Evolutionary conservation across 345 rosid species (phyloP), one percentile per base, ranked within the genome.

Genomic region (Populus deltoides): DNA sequence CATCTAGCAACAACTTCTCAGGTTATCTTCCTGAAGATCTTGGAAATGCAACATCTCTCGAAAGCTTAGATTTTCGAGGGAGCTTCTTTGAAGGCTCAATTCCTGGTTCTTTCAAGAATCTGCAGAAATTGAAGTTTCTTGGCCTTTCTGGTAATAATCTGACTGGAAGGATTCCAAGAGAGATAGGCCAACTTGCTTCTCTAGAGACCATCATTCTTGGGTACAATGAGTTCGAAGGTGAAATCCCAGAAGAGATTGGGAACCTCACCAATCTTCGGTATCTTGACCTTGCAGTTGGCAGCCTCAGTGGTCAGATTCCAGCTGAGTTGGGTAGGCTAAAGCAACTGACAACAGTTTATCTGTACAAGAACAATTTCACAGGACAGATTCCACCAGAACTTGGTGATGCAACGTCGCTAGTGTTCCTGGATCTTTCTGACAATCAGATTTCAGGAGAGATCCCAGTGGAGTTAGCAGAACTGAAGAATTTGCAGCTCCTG

Each of bases 141-240:
- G 99, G 98, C 77, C 90, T 95, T 36, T 91, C 96, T 0, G 98
- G 97, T 77, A 95, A 95, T 70, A 93, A 93, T 86, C 93, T 95
- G 75, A 90, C 97, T 1, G 98, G 97, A 8, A 74, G 78, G 66
- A 86, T 95, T 73, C 97, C 99, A 0, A 82, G 62, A 22, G 90
- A 91, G 83, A 86, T 95, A 2, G 97, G 98, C 8, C 90, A 90
- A 83, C 90, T 92, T 62, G 73, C 87, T 31, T 90, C 90, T n/a
- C 75, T 93, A 78, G 97, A 95, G 88, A 93, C 67, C n/a, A 84
- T 93, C 24, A 91, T 93, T 76, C 87, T 95, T 25, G 99, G 98
- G 6, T 95, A 92, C 88, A 95, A 95, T 59, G 92, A 88, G 80
- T 88, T 93, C 66, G 83, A 89, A 75, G 98, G 98, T 55, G 86